Percentiles rank a stretch among this genome's conserved stretches.
Evolutionary conservation across 176 grass and related monocot species (phyloP).

Genomic region (Poa pratensis): DNA sequence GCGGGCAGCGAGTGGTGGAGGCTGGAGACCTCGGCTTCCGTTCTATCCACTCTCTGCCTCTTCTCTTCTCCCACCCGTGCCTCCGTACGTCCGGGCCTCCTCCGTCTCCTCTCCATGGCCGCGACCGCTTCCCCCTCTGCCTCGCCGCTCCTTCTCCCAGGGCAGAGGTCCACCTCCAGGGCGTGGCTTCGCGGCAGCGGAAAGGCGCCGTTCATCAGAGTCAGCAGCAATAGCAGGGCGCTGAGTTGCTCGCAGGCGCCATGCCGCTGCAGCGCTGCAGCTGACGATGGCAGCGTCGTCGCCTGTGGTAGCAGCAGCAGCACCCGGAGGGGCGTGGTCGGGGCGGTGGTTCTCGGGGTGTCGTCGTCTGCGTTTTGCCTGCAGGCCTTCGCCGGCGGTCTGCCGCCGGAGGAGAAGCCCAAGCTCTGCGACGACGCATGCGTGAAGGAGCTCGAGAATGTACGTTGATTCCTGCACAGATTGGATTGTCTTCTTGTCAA

Average conservation of each 20-base stretch:
- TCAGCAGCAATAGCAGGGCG: constrained; percentile 10
- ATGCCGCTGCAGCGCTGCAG: constrained; percentile 40
- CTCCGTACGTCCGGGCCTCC: not conserved
- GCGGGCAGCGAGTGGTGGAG: constrained; percentile 16
- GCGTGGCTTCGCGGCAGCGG: constrained; percentile 38
- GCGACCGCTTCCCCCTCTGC: constrained; percentile 47
- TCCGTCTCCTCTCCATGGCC: constrained; percentile 19
- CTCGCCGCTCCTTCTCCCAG: constrained; percentile 73
- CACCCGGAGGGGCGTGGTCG: constrained; percentile 54
- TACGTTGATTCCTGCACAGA: constrained; percentile 36
- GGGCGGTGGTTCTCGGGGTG: constrained; percentile 41
- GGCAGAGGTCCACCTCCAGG: constrained; percentile 43
- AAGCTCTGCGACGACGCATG: constrained; percentile 76
- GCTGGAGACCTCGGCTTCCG: not conserved
- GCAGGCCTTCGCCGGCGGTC: constrained; percentile 59
- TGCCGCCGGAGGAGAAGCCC: constrained; percentile 96
- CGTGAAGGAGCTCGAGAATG: constrained; percentile 88
- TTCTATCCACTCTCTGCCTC: constrained; percentile 12
- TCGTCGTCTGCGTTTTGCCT: constrained; percentile 42
- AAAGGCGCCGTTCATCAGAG: not conserved
- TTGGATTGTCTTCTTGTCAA: not conserved
- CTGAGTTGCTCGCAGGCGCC: constrained; percentile 13
- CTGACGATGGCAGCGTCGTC: not conserved
- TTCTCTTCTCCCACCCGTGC: not conserved
- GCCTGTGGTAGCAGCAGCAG: not conserved